phyloP scores from a whole-genome alignment of 2,329 filamentous ascomycete genomes.

The Aspergillus sp. region DNA sequence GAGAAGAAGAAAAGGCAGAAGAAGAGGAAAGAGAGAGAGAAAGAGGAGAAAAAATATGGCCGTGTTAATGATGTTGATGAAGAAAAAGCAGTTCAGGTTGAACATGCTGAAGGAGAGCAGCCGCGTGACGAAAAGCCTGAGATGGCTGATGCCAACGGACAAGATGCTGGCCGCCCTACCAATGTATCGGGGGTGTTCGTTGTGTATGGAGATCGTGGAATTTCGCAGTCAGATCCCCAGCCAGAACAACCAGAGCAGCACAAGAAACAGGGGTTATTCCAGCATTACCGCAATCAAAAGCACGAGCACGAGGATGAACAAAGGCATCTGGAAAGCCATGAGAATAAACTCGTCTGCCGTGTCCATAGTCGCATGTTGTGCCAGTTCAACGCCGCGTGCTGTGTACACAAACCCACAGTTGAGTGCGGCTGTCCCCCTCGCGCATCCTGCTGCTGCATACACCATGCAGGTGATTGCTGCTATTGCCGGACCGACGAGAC shows the following conservation, averaged over 20 bases:
- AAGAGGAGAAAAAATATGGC: neutral
- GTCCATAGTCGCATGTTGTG: constrained; percentile 14
- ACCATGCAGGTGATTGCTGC: constrained; percentile 23
- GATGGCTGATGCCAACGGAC: neutral
- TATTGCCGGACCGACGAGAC: constrained; percentile 4
- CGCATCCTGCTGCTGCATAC: constrained; percentile 22
- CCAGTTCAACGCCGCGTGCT: constrained; percentile 16
- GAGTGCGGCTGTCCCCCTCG: constrained; percentile 16
- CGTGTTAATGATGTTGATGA: neutral
- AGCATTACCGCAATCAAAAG: neutral
- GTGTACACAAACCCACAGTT: constrained; percentile 15
- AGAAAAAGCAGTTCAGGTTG: neutral
- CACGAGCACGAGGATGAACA: neutral
- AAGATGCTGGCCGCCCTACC: neutral
- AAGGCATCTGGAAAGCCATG: neutral
- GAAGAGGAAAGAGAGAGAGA: constrained; percentile 4
- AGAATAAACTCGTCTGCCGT: neutral
- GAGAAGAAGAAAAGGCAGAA: constrained; percentile 9
- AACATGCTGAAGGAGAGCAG: neutral
- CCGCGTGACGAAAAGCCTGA: too few relatives aligned
- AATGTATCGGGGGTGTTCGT: neutral
- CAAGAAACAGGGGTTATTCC: neutral
- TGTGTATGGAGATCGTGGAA: neutral
- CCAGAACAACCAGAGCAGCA: neutral
- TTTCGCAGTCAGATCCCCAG: neutral